Conservation (phyloP, 2,329 filamentous ascomycete species). For the Fusarium robinianum region DNA sequence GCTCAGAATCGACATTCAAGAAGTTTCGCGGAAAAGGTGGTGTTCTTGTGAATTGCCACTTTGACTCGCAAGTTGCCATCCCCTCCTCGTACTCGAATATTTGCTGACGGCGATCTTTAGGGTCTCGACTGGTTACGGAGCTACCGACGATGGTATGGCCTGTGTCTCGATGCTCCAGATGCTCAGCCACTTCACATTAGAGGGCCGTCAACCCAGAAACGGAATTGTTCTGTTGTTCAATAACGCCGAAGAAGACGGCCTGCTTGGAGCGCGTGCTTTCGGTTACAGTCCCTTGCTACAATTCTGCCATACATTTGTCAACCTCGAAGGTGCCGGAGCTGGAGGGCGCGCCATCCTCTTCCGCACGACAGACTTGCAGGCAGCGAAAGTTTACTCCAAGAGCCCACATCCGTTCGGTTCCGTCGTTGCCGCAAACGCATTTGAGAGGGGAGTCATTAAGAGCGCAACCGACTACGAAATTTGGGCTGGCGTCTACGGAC, state of each 20-base stretch:
- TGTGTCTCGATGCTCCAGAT: constrained; percentile 86
- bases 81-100: too few relatives aligned
- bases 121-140: constrained; percentile 88
- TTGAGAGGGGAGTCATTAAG: constrained; percentile 74
- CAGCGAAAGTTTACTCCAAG: constrained; percentile 76
- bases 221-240: constrained; percentile 88
- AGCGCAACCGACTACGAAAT: constrained; percentile 91
- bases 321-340: constrained; percentile 92
- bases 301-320: constrained; percentile 86
- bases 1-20: constrained; percentile 45
- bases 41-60: constrained; percentile 92
- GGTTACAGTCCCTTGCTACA: constrained; percentile 79
- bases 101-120: constrained; percentile 48
- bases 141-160: constrained; percentile 91
- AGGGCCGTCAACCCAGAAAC: constrained; percentile 72
- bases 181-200: constrained; percentile 79
- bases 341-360: constrained; percentile 88
- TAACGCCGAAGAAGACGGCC: constrained; percentile 92
- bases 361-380: constrained; percentile 82
- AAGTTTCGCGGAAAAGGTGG: constrained; percentile 67
- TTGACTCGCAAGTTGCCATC: constrained; percentile 65
- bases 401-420: constrained; percentile 80
- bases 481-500: constrained; percentile 75
- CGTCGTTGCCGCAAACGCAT: constrained; percentile 82
- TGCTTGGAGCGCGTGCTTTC: constrained; percentile 86